Percentiles rank a stretch among this genome's conserved stretches.
Conservation (phyloP, 768 basidiomycete genomes). For the Asterophora lycoperdoides region DNA sequence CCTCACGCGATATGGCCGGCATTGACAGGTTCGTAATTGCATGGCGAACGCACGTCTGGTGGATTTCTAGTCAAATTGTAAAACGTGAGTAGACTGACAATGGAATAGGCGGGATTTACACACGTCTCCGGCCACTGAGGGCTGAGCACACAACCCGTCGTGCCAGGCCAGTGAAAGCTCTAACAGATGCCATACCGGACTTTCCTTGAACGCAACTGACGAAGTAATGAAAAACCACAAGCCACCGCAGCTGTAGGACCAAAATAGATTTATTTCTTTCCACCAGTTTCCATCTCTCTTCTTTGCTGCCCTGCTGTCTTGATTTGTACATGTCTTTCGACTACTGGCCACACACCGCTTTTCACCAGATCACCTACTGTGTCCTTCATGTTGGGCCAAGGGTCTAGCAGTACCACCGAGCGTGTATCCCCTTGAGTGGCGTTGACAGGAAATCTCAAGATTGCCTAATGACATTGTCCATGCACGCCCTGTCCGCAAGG, state of each 20-base stretch:
- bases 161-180: slow-evolving; percentile 9
- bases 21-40: slow-evolving; percentile 78
- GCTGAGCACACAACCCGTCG: slow-evolving; percentile 7
- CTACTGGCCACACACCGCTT: background rate
- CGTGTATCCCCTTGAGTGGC: no score
- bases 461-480: no score
- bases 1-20: slow-evolving; percentile 98
- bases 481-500: no score
- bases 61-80: slow-evolving; percentile 41
- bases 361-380: no score
- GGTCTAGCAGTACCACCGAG: no score
- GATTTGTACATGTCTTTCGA: background rate
- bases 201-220: slow-evolving; percentile 3
- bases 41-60: slow-evolving; percentile 43
- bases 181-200: slow-evolving; percentile 20
- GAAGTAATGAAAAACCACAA: background rate
- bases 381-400: no score
- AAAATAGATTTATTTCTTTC: slow-evolving; percentile 15
- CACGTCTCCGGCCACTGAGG: slow-evolving; percentile 11
- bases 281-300: no score
- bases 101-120: background rate
- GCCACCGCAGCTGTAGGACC: background rate
- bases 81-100: background rate
- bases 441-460: no score
- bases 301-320: slow-evolving; percentile 2